Conservation (phyloP, 176 grass and related monocot genomes). For the Oryza glumipatula region DNA sequence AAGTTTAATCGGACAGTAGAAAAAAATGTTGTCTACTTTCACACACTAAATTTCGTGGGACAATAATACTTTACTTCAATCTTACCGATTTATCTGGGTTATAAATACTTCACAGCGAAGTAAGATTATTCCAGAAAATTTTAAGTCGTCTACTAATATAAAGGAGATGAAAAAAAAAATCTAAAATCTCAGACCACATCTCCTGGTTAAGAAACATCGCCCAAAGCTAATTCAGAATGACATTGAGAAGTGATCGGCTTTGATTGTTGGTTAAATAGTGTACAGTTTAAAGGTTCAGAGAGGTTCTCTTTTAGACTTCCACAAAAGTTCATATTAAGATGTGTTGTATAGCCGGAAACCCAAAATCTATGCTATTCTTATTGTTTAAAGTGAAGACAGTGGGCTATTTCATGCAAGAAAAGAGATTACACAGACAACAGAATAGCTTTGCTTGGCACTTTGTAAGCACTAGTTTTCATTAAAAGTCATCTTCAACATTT, state of each 20-base stretch:
- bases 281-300: not conserved
- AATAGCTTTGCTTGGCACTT: not conserved
- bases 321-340: not conserved
- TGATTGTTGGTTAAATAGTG: no score
- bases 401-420: slow-evolving; percentile 6
- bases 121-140: not conserved
- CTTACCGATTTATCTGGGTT: not conserved
- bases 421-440: not conserved
- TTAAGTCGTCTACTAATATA: not conserved
- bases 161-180: not conserved
- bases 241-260: not conserved
- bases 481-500: not conserved
- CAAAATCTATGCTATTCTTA: slow-evolving; percentile 10
- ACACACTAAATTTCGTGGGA: not conserved
- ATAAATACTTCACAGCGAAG: not conserved
- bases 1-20: not conserved
- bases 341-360: not conserved
- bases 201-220: not conserved
- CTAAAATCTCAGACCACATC: not conserved
- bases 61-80: not conserved
- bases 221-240: not conserved
- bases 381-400: slow-evolving; percentile 18
- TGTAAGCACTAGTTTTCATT: not conserved
- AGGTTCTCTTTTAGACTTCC: not conserved
- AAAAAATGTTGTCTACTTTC: not conserved